These are phyloP conservation scores for Verticillium nubilum DNA, from an alignment of 2,329 filamentous ascomycete genomes.

Conservation along the genomic window DNA sequence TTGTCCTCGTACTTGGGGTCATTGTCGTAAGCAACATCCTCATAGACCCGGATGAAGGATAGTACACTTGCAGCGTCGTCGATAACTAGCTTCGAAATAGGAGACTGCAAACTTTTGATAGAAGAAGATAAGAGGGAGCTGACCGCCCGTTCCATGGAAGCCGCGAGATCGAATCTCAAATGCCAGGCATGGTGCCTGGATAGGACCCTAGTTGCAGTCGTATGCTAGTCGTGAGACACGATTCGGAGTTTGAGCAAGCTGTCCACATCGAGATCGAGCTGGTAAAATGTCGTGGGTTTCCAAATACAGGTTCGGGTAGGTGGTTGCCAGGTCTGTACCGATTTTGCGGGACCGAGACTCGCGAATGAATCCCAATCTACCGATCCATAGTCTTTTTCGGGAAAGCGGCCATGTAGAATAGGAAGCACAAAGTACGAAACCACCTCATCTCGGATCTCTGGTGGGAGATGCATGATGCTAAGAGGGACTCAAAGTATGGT, in stretches of 20 bases:
- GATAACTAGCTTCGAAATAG: not conserved
- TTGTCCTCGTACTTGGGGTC: not conserved
- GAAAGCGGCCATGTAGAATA: not conserved
- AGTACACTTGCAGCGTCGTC: not conserved
- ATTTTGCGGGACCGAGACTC: not conserved
- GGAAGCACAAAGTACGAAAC: not conserved
- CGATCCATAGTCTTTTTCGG: not conserved
- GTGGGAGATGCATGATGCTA: not conserved
- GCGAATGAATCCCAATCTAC: not conserved
- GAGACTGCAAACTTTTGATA: not conserved
- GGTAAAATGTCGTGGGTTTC: not conserved
- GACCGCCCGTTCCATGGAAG: not conserved
- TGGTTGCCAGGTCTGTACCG: not conserved
- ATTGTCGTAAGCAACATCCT: not conserved
- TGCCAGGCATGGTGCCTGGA: conserved; percentile 1
- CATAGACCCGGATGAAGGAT: not conserved
- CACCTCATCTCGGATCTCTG: not conserved
- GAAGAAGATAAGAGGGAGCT: not conserved
- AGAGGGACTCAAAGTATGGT: too few species aligned
- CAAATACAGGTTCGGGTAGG: not conserved
- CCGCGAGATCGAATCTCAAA: not conserved
- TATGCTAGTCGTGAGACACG: conserved; percentile 2
- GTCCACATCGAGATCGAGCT: not conserved
- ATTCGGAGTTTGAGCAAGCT: not conserved
- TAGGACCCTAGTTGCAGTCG: not conserved